Evolutionary conservation across 306 rosid species (phyloP).

Genomic region (Morella rubra): DNA sequence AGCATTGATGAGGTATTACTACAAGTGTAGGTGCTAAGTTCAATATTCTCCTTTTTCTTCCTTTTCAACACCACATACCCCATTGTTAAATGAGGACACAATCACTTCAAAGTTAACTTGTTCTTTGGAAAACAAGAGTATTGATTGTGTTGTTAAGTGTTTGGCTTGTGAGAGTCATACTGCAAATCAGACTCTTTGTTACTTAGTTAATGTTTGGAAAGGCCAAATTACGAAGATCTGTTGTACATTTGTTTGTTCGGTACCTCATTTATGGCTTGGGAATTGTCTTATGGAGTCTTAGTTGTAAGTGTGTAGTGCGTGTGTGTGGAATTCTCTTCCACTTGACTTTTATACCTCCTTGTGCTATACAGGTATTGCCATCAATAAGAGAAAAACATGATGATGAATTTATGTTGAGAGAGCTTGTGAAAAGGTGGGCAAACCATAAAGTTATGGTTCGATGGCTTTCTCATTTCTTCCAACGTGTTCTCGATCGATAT

Average conservation of each 20-base stretch:
- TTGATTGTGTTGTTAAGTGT: neutral
- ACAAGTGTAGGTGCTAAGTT: neutral
- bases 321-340: neutral
- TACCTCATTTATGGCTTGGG: neutral
- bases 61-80: neutral
- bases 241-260: neutral
- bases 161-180: neutral
- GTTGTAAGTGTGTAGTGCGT: neutral
- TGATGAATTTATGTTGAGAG: constrained; percentile 64
- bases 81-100: neutral
- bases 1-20: neutral
- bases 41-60: neutral
- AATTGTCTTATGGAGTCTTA: neutral
- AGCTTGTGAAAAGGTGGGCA: constrained; percentile 77
- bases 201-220: neutral
- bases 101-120: neutral
- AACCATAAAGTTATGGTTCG: constrained; percentile 70
- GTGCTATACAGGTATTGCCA: constrained; percentile 61
- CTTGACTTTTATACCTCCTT: neutral
- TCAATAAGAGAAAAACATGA: constrained; percentile 70
- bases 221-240: neutral
- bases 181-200: neutral
- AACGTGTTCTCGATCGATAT: constrained; percentile 58
- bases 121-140: neutral
- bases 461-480: constrained; percentile 67